These are phyloP conservation scores for Daedaleopsis nitida DNA, from an alignment of 768 basidiomycete genomes.

Conservation along the genomic window DNA sequence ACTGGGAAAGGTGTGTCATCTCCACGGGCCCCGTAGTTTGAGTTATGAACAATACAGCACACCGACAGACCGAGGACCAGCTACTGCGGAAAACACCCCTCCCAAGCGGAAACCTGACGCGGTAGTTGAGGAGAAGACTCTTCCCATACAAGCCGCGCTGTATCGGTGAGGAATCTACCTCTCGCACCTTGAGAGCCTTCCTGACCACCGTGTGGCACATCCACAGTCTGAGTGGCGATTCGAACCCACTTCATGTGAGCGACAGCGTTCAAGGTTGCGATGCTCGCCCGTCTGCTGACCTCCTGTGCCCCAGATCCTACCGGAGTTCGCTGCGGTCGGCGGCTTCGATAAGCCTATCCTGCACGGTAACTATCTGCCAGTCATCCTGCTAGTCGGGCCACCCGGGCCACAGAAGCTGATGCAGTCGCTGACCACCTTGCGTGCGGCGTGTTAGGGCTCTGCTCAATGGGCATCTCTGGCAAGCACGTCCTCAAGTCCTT, in stretches of 20 bases:
- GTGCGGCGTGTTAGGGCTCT: slow-evolving; percentile 55
- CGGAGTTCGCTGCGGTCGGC: slow-evolving; percentile 93
- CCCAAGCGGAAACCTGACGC: slow-evolving; percentile 87
- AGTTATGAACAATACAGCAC: not conserved
- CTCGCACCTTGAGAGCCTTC: not conserved
- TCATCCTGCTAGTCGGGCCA: not conserved
- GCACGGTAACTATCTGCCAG: slow-evolving; percentile 47
- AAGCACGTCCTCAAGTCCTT: slow-evolving; percentile 91
- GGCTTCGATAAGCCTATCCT: slow-evolving; percentile 91
- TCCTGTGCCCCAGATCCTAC: slow-evolving; percentile 60
- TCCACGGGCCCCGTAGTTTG: not conserved
- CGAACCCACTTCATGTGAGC: slow-evolving; percentile 86
- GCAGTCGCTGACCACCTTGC: not conserved
- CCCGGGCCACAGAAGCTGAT: not conserved
- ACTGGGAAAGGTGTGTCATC: slow-evolving; percentile 64
- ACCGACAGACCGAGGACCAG: slow-evolving; percentile 80
- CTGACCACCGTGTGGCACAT: slow-evolving; percentile 1
- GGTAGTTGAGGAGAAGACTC: slow-evolving; percentile 87
- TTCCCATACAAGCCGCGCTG: slow-evolving; percentile 79
- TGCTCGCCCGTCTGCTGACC: slow-evolving; percentile 2
- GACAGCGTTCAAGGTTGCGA: not conserved
- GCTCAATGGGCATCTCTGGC: slow-evolving; percentile 89
- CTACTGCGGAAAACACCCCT: slow-evolving; percentile 76
- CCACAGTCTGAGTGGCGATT: slow-evolving; percentile 82
- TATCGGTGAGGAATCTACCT: slow-evolving; percentile 63